Evolutionary conservation across 2,329 filamentous ascomycete genomes (phyloP), one percentile per base, ranked within the genome.

Genomic region (Gyromitra esculenta): DNA sequence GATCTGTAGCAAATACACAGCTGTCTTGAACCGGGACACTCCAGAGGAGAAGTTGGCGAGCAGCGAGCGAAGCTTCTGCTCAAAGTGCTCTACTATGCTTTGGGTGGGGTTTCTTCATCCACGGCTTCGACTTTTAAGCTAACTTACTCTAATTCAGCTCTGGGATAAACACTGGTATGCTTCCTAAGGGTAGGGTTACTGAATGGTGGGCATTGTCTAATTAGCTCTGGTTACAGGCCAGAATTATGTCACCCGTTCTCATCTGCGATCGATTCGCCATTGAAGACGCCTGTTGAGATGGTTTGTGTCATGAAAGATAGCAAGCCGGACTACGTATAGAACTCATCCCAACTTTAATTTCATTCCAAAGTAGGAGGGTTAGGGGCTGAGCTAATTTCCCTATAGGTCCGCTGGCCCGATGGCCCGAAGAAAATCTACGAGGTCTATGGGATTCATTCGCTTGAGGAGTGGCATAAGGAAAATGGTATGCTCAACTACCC

Each of bases 161-260:
- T 86, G 84, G 84, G 85, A 86, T 79, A 59, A 50, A 7, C 4
- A 31, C 31, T 75, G 72, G 72, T 75, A 67, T 8, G 39, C 37
- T 63, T 8, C 37, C 41, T 39, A 35, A 18, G 21, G 1, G 25
- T 4, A 18, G 39, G 8, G 8, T 15, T 35, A 13, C 18, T 35
- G 5, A 18, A 7, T 15, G 11, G 21, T 9, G 15, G 37, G 2
- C 4, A 11, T 4, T 13, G 37, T 15, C 11, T 15, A n/a, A 48
- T 18, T 56, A 45, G 37, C 31, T 13, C 9, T 5, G 81, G 83
- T 21, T 82, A 84, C 15, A 86, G 85, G 85, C 85, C 85, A 0
- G 85, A 86, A 76, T 70, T 86, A 67, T 85, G 86, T 65, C 85
- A 86, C 80, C 86, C 85, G 0, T 87, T 86, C 81, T 85, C 85